Percentiles rank a stretch among this genome's conserved stretches.
Evolutionary conservation across 192 early-diverging fungal genomes (phyloP).

Genomic region (Geranomyces michiganensis): DNA sequence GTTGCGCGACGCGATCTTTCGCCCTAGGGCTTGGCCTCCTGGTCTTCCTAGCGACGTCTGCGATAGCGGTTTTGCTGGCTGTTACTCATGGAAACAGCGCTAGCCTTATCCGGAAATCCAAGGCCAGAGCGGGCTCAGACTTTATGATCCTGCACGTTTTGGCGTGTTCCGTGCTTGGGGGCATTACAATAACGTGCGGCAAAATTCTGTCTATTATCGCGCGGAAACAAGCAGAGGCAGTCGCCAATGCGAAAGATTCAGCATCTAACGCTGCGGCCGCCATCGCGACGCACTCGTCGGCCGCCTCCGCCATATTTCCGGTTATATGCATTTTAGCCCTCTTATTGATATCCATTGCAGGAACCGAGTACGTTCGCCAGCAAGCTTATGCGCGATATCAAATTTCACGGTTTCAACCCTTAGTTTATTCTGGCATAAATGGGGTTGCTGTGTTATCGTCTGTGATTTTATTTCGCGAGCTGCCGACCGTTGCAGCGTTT

Average conservation of each 20-base stretch:
- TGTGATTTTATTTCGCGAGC: constrained; percentile 37
- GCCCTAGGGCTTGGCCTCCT: constrained; percentile 27
- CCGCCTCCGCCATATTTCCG: constrained; percentile 19
- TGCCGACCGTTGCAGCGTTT: constrained; percentile 16
- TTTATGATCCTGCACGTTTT: constrained; percentile 18
- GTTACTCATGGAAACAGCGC: not conserved
- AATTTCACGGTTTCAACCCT: constrained; percentile 37
- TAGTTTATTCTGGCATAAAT: constrained; percentile 43
- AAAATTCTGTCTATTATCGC: constrained; percentile 34
- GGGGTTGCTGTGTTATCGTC: constrained; percentile 22
- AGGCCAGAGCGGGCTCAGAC: constrained; percentile 1
- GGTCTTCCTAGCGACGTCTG: constrained; percentile 22
- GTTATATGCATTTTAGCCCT: constrained; percentile 30
- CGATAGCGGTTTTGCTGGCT: not conserved
- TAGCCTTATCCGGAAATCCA: not conserved
- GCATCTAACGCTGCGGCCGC: not conserved
- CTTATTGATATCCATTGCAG: not conserved
- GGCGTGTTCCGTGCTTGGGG: constrained; percentile 38
- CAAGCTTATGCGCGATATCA: constrained; percentile 34
- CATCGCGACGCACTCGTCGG: not conserved
- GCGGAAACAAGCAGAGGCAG: constrained; percentile 13
- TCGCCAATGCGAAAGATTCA: not conserved
- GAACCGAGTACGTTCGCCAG: constrained; percentile 41
- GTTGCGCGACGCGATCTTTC: constrained; percentile 21
- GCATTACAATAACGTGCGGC: constrained; percentile 31